Evolutionary conservation across 768 basidiomycete genomes (phyloP), one percentile per base, ranked within the genome.

Genomic region (Serpula lacrymans): DNA sequence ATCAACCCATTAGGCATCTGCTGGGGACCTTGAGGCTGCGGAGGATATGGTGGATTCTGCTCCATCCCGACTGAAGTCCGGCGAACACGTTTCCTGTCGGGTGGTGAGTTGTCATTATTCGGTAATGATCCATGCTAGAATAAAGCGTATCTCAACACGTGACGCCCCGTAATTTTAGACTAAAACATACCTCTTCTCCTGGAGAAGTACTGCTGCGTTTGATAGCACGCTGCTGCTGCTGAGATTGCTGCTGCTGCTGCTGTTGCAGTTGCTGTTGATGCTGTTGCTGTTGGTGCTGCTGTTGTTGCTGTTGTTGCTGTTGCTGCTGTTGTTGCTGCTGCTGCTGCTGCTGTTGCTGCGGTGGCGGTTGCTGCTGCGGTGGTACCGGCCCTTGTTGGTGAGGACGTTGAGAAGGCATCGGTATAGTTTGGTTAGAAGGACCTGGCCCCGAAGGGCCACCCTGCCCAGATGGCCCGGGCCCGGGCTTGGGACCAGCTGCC

Each of bases 191-290:
- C 52, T 81, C 80, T 59, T 80, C 80, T 25, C 70, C 73, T 5
- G 80, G 80, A 5, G 80, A 79, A 9, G 77, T 81, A 54, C 78
- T 82, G 47, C 63, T 78, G 47, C 80, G 70, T 50, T 81, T 80
- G 16, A 60, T 63, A 10, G 56, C 45, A 16, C 55, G 62, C 23
- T 42, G 37, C 13, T 17, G 31, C 5, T 41, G 34, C 8, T 44
- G 58, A 11, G 53, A 48, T 24, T 58, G 61, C 37, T 53, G 62
- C 25, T 53, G 68, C 2, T 40, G 45, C 16, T 46, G 57, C 13
- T 46, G 49, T 24, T 20, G 45, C 13, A 34, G 49, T 6, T 45
- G 54, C 6, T 42, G 51, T 2, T 35, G 49, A 4, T 39, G 46
- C 18, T 48, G 17, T 31, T 59, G 57, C 0, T 41, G 51, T 22